Conservation (phyloP, 148 eudicot species). For the Rhododendron mucronatum region DNA sequence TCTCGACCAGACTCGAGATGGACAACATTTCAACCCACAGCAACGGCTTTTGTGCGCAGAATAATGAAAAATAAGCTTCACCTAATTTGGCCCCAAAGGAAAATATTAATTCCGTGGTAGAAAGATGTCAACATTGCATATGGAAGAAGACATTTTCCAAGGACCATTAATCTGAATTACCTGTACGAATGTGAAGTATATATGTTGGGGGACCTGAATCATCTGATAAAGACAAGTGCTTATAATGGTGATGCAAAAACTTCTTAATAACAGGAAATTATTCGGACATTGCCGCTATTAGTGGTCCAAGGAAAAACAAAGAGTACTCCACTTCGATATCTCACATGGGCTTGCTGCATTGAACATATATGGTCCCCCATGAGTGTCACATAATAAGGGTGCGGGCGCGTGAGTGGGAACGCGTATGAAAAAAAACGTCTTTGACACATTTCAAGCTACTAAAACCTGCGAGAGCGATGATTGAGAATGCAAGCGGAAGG, state of each 20-base stretch:
- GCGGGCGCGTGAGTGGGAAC: background rate
- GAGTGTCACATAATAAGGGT: background rate
- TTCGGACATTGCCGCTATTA: background rate
- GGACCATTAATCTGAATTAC: background rate
- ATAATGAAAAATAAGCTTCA: background rate
- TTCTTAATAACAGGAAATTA: background rate
- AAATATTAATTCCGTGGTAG: background rate
- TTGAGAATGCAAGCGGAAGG: too few species aligned
- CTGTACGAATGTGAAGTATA: background rate
- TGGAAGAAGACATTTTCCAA: background rate
- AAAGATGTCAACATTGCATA: background rate
- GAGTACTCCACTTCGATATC: background rate
- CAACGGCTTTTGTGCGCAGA: background rate
- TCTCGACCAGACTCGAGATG: too few species aligned
- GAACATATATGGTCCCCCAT: background rate
- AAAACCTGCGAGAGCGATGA: too few species aligned
- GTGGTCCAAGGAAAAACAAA: background rate
- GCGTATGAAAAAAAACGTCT: background rate
- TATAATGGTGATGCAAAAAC: background rate
- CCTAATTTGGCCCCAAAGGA: background rate
- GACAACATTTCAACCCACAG: too few species aligned
- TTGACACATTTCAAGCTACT: too few species aligned
- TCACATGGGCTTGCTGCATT: background rate
- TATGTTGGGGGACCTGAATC: background rate
- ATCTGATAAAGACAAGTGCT: background rate